These are phyloP conservation scores for Cystoderma amianthinum DNA, from an alignment of 768 basidiomycete genomes.

Conservation along the genomic window DNA sequence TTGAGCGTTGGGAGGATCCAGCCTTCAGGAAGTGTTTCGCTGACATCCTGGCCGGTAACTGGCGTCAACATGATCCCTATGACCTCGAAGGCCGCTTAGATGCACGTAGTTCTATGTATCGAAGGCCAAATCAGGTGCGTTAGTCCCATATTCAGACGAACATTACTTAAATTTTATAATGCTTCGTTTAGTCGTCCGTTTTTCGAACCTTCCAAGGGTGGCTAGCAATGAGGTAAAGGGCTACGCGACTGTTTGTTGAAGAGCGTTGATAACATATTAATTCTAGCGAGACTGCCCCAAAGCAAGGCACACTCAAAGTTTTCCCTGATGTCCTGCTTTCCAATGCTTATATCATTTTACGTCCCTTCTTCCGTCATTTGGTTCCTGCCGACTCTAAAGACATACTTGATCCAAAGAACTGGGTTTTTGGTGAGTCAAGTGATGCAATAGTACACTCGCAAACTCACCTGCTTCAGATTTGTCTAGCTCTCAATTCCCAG, in stretches of 20 bases:
- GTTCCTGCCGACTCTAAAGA: constrained; percentile 27
- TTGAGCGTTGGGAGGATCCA: constrained; percentile 72
- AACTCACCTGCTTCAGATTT: too few species aligned
- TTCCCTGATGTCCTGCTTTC: constrained; percentile 62
- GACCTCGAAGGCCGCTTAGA: constrained; percentile 51
- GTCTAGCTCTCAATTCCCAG: constrained; percentile 43
- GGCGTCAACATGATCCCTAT: constrained; percentile 63
- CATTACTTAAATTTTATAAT: not conserved
- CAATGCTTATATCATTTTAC: constrained; percentile 66
- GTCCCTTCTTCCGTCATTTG: constrained; percentile 79
- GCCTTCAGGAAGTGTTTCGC: constrained; percentile 51
- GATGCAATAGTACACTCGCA: not conserved
- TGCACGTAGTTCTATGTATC: constrained; percentile 59
- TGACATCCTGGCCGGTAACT: constrained; percentile 54
- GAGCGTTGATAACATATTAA: too few species aligned
- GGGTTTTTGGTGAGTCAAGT: constrained; percentile 37
- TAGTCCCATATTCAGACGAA: not conserved
- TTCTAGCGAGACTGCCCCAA: constrained; percentile 59
- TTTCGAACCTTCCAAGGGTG: constrained; percentile 75
- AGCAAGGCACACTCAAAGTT: constrained; percentile 62
- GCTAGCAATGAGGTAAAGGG: constrained; percentile 61
- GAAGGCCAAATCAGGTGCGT: constrained; percentile 42
- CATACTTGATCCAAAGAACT: constrained; percentile 42
- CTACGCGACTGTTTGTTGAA: too few species aligned
- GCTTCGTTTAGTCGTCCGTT: constrained; percentile 28